Conservation (phyloP, 2,329 filamentous ascomycete species). For the Ceratocystis huliohia region DNA sequence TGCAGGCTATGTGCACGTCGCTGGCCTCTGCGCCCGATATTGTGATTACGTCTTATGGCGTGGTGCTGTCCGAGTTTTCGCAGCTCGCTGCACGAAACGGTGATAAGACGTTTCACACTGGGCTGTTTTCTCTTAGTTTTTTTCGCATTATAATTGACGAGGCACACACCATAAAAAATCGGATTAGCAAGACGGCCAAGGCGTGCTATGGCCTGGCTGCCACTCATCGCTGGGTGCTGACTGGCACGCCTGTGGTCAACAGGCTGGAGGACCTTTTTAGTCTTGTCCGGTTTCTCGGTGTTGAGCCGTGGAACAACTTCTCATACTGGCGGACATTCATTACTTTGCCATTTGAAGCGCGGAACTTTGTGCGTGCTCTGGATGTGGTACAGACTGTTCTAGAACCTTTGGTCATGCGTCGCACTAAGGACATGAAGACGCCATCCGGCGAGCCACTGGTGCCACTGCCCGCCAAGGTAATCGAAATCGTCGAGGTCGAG, state of each 20-base stretch:
- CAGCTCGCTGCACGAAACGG: conserved; percentile 36
- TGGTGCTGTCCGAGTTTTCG: conserved; percentile 73
- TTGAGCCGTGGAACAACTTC: conserved; percentile 97
- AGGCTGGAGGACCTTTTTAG: conserved; percentile 89
- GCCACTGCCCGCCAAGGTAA: conserved; percentile 62
- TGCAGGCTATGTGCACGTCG: conserved; percentile 72
- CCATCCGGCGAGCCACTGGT: conserved; percentile 67
- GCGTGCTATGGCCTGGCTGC: conserved; percentile 86
- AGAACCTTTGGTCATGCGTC: conserved; percentile 84
- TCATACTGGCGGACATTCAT: conserved; percentile 99
- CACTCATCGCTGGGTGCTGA: conserved; percentile 81
- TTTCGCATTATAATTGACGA: conserved; percentile 94
- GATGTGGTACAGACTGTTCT: conserved; percentile 96
- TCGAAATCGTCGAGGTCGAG: conserved; percentile 80
- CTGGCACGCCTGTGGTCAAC: conserved; percentile 94
- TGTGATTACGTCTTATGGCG: conserved; percentile 89
- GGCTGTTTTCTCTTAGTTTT: conserved; percentile 85
- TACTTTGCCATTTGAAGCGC: conserved; percentile 90
- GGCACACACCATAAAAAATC: conserved; percentile 82
- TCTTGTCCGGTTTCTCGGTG: conserved; percentile 77
- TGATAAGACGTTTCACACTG: conserved; percentile 51
- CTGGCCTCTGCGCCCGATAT: conserved; percentile 67
- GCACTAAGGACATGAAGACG: conserved; percentile 97
- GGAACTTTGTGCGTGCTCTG: conserved; percentile 81
- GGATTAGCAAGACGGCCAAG: conserved; percentile 82